Evolutionary conservation across 768 basidiomycete genomes (phyloP).

Genomic region (Erythrobasidium yunnanense): DNA sequence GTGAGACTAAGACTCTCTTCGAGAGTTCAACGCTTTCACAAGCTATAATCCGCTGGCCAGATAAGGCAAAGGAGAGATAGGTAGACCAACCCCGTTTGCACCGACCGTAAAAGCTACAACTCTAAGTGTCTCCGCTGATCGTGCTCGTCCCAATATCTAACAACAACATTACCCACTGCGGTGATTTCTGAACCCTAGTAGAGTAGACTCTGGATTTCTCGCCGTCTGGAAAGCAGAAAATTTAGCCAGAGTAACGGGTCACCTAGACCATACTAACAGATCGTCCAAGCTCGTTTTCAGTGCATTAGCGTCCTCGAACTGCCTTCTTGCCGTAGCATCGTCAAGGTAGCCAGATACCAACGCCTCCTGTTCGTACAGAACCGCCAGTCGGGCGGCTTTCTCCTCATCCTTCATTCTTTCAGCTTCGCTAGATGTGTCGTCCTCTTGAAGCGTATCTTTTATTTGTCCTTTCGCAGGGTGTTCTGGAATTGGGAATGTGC

Average conservation of each 20-base stretch:
- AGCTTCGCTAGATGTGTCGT: background rate
- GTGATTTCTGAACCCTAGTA: too few relatives aligned
- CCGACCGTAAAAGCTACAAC: too few relatives aligned
- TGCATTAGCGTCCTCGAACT: conserved; percentile 89
- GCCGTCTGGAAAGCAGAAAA: background rate
- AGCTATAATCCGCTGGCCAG: background rate
- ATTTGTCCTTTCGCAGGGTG: too few relatives aligned
- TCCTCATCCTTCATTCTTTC: conserved; percentile 10
- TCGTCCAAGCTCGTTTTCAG: conserved; percentile 68
- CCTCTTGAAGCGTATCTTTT: too few relatives aligned
- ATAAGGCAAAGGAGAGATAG: background rate
- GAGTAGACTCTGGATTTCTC: conserved; percentile 6
- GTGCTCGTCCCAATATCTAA: background rate
- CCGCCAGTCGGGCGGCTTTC: conserved; percentile 29
- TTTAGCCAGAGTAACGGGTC: background rate
- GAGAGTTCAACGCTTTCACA: background rate
- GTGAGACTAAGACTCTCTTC: too few relatives aligned
- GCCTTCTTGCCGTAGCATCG: conserved; percentile 77
- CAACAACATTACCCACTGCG: background rate
- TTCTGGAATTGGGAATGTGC: background rate
- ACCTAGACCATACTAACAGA: conserved; percentile 57
- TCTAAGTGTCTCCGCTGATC: too few relatives aligned
- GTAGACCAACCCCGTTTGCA: too few relatives aligned
- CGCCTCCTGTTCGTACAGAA: conserved; percentile 58
- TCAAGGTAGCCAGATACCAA: conserved; percentile 79